Conservation (phyloP, 1,284 basidiomycete genomes). For the Austroboletus niveus region DNA sequence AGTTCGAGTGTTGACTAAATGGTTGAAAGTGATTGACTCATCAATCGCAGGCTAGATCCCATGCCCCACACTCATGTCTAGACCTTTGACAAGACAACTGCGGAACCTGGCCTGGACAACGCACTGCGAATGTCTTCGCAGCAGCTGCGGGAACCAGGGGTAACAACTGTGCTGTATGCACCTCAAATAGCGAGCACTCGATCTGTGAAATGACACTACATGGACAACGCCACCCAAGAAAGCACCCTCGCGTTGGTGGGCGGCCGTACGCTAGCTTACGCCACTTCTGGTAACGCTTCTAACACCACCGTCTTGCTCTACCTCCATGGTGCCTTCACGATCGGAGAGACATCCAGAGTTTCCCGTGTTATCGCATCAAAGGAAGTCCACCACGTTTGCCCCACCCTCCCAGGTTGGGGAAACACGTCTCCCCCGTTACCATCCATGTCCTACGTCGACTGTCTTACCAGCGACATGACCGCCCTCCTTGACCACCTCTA, state of each 20-base stretch:
- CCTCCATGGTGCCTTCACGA: slow-evolving; percentile 50
- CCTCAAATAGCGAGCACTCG: not conserved
- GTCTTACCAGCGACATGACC: slow-evolving; percentile 46
- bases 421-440: slow-evolving; percentile 43
- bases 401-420: slow-evolving; percentile 57
- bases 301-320: slow-evolving; percentile 50
- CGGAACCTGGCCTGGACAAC: not conserved
- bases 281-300: slow-evolving; percentile 44
- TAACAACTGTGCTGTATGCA: not conserved
- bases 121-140: too few relatives aligned
- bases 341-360: slow-evolving; percentile 40
- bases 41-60: too few relatives aligned
- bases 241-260: slow-evolving; percentile 41
- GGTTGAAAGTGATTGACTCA: too few relatives aligned
- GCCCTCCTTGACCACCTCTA: slow-evolving; percentile 51
- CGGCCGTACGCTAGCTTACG: slow-evolving; percentile 51
- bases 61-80: too few relatives aligned
- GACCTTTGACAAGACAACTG: too few relatives aligned
- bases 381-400: slow-evolving; percentile 44
- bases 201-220: slow-evolving; percentile 3
- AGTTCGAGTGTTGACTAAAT: too few relatives aligned
- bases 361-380: slow-evolving; percentile 38
- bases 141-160: too few relatives aligned
- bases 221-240: slow-evolving; percentile 26
- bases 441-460: slow-evolving; percentile 38